Percentiles rank a stretch among this genome's conserved stretches.
phyloP scores from a whole-genome alignment of 75 land plant species.

The Sequoiadendron giganteum region DNA sequence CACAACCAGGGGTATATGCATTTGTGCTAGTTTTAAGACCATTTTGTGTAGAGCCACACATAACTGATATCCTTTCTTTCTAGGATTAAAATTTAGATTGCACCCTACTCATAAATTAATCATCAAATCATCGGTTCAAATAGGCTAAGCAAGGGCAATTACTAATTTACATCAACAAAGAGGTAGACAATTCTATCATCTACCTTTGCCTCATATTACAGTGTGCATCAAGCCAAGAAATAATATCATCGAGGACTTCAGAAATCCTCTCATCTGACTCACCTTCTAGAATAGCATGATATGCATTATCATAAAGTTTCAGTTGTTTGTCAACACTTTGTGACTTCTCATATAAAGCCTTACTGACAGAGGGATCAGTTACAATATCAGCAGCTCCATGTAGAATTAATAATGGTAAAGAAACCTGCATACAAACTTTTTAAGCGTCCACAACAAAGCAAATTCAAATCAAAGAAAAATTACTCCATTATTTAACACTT shows the following conservation, averaged over 20 bases:
- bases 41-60: not conserved
- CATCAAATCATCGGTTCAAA: not conserved
- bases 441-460: not conserved
- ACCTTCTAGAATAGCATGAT: slow-evolving; percentile 86
- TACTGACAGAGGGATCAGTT: slow-evolving; percentile 94
- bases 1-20: not conserved
- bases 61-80: not conserved
- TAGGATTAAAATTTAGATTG: not conserved
- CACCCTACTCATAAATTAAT: not conserved
- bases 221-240: slow-evolving; percentile 79
- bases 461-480: not conserved
- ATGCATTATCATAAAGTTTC: slow-evolving; percentile 62
- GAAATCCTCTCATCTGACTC: slow-evolving; percentile 81
- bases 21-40: not conserved
- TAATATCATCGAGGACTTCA: slow-evolving; percentile 67
- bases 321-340: slow-evolving; percentile 69
- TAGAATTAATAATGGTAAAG: slow-evolving; percentile 86
- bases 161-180: not conserved
- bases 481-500: not conserved
- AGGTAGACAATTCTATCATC: not conserved
- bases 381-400: slow-evolving; percentile 87
- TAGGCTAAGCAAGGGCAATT: not conserved
- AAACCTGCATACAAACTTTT: slow-evolving; percentile 48
- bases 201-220: slow-evolving; percentile 4
- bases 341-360: slow-evolving; percentile 80